These are phyloP conservation scores for Apiospora phragmitis DNA, from an alignment of 2,329 filamentous ascomycete species.

Conservation along the genomic window DNA sequence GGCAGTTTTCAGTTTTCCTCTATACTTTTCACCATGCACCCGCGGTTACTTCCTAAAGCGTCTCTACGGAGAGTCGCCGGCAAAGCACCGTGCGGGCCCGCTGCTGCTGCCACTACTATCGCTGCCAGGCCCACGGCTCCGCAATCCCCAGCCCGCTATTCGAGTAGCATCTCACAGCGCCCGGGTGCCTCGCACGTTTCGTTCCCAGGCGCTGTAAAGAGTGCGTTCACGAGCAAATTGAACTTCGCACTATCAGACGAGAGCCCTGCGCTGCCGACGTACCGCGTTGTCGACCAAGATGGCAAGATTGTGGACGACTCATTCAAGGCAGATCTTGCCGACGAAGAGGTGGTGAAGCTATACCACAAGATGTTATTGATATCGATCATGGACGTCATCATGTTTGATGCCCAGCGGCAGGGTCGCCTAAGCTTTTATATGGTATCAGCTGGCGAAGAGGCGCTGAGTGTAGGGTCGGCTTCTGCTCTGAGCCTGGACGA, in stretches of 20 bases:
- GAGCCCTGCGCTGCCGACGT: slow-evolving; percentile 80
- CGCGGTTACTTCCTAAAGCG: slow-evolving; percentile 1
- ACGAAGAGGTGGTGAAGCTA: slow-evolving; percentile 59
- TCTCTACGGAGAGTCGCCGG: slow-evolving; percentile 12
- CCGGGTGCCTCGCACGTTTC: slow-evolving; percentile 57
- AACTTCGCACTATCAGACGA: slow-evolving; percentile 74
- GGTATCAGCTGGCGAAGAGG: slow-evolving; percentile 93
- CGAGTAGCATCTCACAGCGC: slow-evolving; percentile 55
- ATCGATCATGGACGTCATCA: slow-evolving; percentile 91
- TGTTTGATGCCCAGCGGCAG: slow-evolving; percentile 97
- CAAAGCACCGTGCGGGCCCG: slow-evolving; percentile 9
- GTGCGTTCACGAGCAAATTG: slow-evolving; percentile 82
- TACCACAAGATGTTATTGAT: slow-evolving; percentile 68
- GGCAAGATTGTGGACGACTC: slow-evolving; percentile 77
- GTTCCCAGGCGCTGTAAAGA: slow-evolving; percentile 97
- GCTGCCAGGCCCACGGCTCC: slow-evolving; percentile 1
- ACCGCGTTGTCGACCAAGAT: slow-evolving; percentile 87
- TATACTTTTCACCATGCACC: background rate
- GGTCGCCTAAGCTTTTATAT: slow-evolving; percentile 97
- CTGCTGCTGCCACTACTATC: background rate
- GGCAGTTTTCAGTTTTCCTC: too few species aligned
- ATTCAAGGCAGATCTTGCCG: slow-evolving; percentile 67
- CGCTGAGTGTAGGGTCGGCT: slow-evolving; percentile 85
- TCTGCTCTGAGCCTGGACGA: slow-evolving; percentile 82
- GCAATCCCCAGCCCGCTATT: slow-evolving; percentile 20